phyloP scores from a whole-genome alignment of 768 basidiomycete genomes.

The Russula vinacea region DNA sequence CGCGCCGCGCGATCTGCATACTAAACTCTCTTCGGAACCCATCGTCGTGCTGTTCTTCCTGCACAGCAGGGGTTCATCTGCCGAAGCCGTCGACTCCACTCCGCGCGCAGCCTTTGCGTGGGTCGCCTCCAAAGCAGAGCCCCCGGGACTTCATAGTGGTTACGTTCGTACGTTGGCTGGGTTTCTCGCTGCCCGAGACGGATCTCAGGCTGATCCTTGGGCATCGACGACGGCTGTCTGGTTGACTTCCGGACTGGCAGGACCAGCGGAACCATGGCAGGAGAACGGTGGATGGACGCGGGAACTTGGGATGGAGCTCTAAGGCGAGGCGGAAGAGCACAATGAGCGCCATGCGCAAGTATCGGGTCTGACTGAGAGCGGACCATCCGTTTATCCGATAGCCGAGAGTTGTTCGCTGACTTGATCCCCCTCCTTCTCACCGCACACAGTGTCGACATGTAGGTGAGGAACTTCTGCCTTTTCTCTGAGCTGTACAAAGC shows the following conservation, averaged over 20 bases:
- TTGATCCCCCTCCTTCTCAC: constrained; percentile 20
- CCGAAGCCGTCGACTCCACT: constrained; percentile 36
- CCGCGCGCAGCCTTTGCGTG: constrained; percentile 39
- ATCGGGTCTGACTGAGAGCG: not conserved
- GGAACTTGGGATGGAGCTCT: constrained; percentile 42
- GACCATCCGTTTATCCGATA: not conserved
- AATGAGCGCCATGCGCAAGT: constrained; percentile 47
- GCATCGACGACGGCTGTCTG: no score
- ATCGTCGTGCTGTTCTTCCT: constrained; percentile 45
- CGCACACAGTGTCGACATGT: constrained; percentile 46
- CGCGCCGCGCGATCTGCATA: constrained; percentile 26
- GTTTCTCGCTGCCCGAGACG: not conserved
- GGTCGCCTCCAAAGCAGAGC: constrained; percentile 26
- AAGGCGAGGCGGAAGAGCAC: constrained; percentile 36
- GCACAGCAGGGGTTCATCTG: constrained; percentile 45
- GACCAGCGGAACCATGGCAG: constrained; percentile 55
- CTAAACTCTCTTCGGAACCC: constrained; percentile 15
- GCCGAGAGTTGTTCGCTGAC: constrained; percentile 10
- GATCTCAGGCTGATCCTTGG: no score
- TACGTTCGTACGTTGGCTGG: constrained; percentile 46
- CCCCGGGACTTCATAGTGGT: constrained; percentile 47
- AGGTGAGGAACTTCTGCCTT: constrained; percentile 34
- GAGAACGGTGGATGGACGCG: constrained; percentile 38
- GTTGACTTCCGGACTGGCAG: constrained; percentile 32
- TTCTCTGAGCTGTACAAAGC: not conserved